Percentiles rank a stretch among this genome's conserved stretches.
These are phyloP conservation scores for Hypoxylon sp. DNA, from an alignment of 2,329 filamentous ascomycete genomes.

Conservation along the genomic window DNA sequence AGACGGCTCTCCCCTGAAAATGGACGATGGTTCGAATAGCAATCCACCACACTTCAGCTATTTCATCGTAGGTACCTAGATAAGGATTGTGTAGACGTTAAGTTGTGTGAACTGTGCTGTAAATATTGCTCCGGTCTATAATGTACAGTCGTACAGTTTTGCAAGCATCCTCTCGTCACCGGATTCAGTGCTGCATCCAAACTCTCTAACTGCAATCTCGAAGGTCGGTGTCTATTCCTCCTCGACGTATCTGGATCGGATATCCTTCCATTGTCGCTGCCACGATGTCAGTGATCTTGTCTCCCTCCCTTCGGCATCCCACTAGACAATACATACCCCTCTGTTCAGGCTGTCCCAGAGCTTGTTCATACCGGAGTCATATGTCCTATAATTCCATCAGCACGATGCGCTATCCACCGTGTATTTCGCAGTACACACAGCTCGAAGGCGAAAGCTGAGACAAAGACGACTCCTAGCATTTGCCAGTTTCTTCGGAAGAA, in stretches of 20 bases:
- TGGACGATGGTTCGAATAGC: not conserved
- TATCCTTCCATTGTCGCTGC: constrained; percentile 99
- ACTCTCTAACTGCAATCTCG: constrained; percentile 5
- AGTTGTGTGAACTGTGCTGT: constrained; percentile 24
- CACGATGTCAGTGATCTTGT: constrained; percentile 49
- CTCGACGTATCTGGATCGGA: constrained; percentile 88
- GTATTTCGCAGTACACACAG: constrained; percentile 72
- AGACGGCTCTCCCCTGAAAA: not conserved
- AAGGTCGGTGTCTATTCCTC: constrained; percentile 56
- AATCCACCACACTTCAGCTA: not conserved
- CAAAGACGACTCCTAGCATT: constrained; percentile 90
- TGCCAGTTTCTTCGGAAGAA: constrained; percentile 88
- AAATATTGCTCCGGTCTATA: constrained; percentile 42
- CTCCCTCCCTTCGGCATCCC: not conserved
- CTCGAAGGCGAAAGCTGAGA: constrained; percentile 89
- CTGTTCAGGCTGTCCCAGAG: constrained; percentile 93
- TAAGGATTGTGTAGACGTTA: not conserved
- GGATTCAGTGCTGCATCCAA: not conserved
- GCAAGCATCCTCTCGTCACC: constrained; percentile 16
- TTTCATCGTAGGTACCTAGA: not conserved
- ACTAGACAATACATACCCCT: constrained; percentile 75
- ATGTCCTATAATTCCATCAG: constrained; percentile 72
- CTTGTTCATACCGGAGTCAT: constrained; percentile 83
- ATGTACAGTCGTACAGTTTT: constrained; percentile 44
- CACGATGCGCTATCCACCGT: constrained; percentile 21